Percentiles rank a stretch among this genome's conserved stretches.
phyloP scores from a whole-genome alignment of 805 yeast species.

The Yamadazyma kitorensis region DNA sequence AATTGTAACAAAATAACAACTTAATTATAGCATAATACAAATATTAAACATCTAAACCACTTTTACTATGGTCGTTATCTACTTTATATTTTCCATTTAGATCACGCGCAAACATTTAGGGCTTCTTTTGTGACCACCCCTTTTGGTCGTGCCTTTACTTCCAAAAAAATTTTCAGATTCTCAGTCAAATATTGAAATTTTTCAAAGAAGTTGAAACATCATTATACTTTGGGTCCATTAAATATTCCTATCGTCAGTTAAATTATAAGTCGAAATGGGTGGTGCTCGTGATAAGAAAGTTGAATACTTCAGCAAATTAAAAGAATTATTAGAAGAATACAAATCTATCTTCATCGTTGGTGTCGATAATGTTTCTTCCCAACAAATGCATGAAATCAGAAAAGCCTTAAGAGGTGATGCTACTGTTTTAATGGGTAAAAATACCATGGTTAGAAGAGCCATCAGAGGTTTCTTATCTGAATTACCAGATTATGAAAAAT shows the following conservation, averaged over 20 bases:
- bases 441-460: constrained; percentile 99
- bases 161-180: not conserved
- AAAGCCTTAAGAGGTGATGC: constrained; percentile 93
- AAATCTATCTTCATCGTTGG: constrained; percentile 98
- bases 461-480: constrained; percentile 92
- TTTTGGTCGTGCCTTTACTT: not conserved
- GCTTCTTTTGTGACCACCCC: not conserved
- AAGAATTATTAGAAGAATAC: constrained; percentile 94
- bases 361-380: constrained; percentile 99
- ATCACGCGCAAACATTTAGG: constrained; percentile 8
- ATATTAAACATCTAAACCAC: too few relatives aligned
- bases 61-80: too few relatives aligned
- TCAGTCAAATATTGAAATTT: constrained; percentile 2
- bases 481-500: constrained; percentile 93
- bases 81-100: not conserved
- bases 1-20: constrained; percentile 79
- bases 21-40: too few relatives aligned
- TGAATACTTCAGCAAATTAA: constrained; percentile 93
- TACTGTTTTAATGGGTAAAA: constrained; percentile 98
- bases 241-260: constrained; percentile 81
- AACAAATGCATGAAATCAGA: constrained; percentile 99
- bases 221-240: constrained; percentile 53
- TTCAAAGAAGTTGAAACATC: constrained; percentile 1
- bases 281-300: constrained; percentile 97
- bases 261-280: constrained; percentile 92